Conservation (phyloP, 1,284 basidiomycete species). For the Moesziomyces aphidis region DNA sequence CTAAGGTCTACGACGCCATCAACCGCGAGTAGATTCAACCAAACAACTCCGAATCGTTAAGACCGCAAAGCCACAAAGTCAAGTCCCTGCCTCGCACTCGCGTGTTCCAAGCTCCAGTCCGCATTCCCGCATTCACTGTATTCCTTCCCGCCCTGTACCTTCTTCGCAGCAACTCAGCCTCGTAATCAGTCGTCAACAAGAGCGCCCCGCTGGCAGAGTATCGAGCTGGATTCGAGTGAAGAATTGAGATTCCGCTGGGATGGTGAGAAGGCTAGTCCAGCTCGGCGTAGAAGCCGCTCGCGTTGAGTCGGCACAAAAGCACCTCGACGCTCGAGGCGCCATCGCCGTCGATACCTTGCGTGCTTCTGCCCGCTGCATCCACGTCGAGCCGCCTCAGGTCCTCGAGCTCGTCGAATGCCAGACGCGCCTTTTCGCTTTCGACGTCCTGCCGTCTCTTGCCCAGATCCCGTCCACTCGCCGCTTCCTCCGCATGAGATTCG, state of each 20-base stretch:
- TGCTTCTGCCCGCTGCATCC: slow-evolving; percentile 12
- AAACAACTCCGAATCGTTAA: too few relatives aligned
- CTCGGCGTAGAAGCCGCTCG: slow-evolving; percentile 35
- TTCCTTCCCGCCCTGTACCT: neutral
- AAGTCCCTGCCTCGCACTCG: neutral
- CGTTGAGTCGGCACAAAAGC: slow-evolving; percentile 27
- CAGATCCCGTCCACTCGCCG: neutral
- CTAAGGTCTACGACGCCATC: slow-evolving; percentile 24
- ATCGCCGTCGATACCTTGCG: slow-evolving; percentile 8
- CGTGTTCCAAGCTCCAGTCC: too few relatives aligned
- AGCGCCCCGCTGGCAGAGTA: too few relatives aligned
- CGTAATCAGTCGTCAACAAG: neutral
- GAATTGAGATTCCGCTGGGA: too few relatives aligned
- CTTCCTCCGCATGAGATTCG: neutral
- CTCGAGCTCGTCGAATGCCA: slow-evolving; percentile 27
- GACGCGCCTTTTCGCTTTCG: slow-evolving; percentile 26
- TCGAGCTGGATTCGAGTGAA: too few relatives aligned
- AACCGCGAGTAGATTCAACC: slow-evolving; percentile 14
- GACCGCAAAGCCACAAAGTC: neutral
- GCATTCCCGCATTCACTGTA: neutral
- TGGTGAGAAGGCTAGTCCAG: slow-evolving; percentile 9
- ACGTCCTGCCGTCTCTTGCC: slow-evolving; percentile 30
- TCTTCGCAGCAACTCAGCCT: neutral
- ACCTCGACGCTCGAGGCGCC: slow-evolving; percentile 21
- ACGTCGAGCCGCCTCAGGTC: slow-evolving; percentile 36